These are phyloP conservation scores for Leishmania aethiopica DNA, from an alignment of 208 protist genomes.

Conservation along the genomic window DNA sequence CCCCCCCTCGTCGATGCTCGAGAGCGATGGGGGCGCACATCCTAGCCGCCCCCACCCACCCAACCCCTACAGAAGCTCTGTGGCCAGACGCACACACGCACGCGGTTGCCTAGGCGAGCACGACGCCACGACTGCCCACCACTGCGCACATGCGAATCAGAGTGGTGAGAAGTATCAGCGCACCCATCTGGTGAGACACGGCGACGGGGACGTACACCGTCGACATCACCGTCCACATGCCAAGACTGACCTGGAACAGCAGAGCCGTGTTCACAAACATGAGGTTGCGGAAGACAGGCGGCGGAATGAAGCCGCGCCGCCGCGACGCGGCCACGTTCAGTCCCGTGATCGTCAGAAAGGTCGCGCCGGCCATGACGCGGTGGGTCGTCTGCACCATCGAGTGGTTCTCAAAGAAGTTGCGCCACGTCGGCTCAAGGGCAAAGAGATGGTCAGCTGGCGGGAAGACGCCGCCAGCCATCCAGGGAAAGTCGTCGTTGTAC, in stretches of 20 bases:
- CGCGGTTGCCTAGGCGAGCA: slow-evolving; percentile 32
- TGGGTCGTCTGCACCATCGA: slow-evolving; percentile 78
- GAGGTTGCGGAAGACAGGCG: slow-evolving; percentile 46
- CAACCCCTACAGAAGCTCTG: neutral
- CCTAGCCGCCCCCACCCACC: no score
- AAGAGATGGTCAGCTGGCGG: slow-evolving; percentile 77
- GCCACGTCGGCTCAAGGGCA: slow-evolving; percentile 66
- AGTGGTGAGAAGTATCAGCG: slow-evolving; percentile 78
- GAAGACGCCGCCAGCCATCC: slow-evolving; percentile 84
- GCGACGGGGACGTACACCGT: slow-evolving; percentile 92
- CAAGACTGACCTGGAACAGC: slow-evolving; percentile 85
- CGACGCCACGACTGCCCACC: slow-evolving; percentile 60
- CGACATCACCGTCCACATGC: slow-evolving; percentile 93
- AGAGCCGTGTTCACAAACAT: slow-evolving; percentile 65
- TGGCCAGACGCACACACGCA: neutral
- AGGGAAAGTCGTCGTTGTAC: slow-evolving; percentile 92
- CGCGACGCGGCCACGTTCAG: slow-evolving; percentile 59
- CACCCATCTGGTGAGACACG: slow-evolving; percentile 85
- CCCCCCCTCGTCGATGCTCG: neutral
- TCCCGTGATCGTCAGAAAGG: slow-evolving; percentile 46
- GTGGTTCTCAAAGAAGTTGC: slow-evolving; percentile 89
- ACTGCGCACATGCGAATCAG: slow-evolving; percentile 80
- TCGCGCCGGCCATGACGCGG: slow-evolving; percentile 65
- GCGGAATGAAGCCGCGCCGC: slow-evolving; percentile 45
- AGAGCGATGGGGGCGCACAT: neutral